Base-by-base conservation (phyloP, 2,329 filamentous ascomycete genomes). In the Ambrosiella xylebori region DNA sequence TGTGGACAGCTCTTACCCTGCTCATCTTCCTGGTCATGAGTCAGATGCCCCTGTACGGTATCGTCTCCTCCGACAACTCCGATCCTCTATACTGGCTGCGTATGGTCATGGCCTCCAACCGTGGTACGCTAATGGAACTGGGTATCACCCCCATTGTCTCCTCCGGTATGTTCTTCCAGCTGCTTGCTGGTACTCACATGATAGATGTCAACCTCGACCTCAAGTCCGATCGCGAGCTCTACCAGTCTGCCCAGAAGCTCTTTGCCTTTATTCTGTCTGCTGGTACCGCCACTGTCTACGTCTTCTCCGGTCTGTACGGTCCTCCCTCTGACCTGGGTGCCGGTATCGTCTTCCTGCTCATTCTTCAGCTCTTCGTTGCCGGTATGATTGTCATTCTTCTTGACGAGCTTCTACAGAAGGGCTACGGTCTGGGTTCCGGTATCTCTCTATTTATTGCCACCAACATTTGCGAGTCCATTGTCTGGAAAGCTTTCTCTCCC, bases 21-120 rank as follows among this genome's bases (percentile, higher is more conserved):
- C 78, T 98, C 72, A 94, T 97, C 76, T 98, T 98, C 82, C 77
- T 98, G 80, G 89, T 98, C 74, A 98, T 98, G 93, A 96, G 89
- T 77, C 93, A 96, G 77, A 97, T 98, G 93, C 90, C 93, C 64
- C 77, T 93, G 63, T 98, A 98, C 76, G 93, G 93, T 75, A 98
- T 98, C 73, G 94, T 98, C 69, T 98, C 93, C 59, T 98, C 93
- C 68, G 87, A 93, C 74, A 96, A 89, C 67, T 97, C 93, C 62
- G 94, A 98, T 76, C 94, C 93, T 66, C 80, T 98, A 68, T 98
- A 98, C 82, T 98, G 93, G 93, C 81, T 98, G 69, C 86, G 93
- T 74, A 97, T 98, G 91, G 96, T 98, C 84, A 83, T 97, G 81
- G 93, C 93, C 69, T 95, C 88, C 85, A 98, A 98, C 73, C 84